Conservation (phyloP, 306 rosid species). For the Malus orientalis region DNA sequence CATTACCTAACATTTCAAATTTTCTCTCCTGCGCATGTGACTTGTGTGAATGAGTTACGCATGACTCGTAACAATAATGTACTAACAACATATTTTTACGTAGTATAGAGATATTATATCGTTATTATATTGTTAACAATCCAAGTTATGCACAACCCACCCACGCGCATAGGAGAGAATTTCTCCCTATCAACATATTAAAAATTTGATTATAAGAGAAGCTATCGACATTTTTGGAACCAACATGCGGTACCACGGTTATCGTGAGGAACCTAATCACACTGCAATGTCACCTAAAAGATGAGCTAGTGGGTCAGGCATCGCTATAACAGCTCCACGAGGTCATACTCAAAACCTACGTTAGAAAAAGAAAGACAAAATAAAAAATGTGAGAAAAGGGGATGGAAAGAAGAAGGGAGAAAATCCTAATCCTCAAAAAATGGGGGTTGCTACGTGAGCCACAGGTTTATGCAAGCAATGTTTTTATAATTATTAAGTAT, state of each 20-base stretch:
- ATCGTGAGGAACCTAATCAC: not conserved
- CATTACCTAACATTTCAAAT: not conserved
- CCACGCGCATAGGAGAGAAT: too few relatives aligned
- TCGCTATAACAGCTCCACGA: not conserved
- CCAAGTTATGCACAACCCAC: too few relatives aligned
- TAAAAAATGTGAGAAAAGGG: fast-evolving
- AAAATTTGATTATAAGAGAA: not conserved
- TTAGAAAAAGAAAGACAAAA: too few relatives aligned
- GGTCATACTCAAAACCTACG: not conserved
- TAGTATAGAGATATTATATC: too few relatives aligned
- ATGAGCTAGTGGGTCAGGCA: not conserved
- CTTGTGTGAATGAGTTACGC: too few relatives aligned
- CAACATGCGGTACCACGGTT: not conserved
- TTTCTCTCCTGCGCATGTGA: too few relatives aligned
- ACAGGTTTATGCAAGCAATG: not conserved
- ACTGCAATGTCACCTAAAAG: slow-evolving; percentile 14
- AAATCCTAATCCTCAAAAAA: not conserved
- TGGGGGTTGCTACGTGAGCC: not conserved
- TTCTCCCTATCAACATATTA: not conserved
- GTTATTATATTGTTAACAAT: too few relatives aligned
- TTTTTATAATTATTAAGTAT: not conserved
- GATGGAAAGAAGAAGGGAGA: too few relatives aligned
- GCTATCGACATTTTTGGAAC: not conserved
- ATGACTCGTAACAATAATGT: too few relatives aligned
- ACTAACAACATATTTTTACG: too few relatives aligned